phyloP scores from a whole-genome alignment of 2,329 filamentous ascomycete genomes.

The Colletotrichum lentis region DNA sequence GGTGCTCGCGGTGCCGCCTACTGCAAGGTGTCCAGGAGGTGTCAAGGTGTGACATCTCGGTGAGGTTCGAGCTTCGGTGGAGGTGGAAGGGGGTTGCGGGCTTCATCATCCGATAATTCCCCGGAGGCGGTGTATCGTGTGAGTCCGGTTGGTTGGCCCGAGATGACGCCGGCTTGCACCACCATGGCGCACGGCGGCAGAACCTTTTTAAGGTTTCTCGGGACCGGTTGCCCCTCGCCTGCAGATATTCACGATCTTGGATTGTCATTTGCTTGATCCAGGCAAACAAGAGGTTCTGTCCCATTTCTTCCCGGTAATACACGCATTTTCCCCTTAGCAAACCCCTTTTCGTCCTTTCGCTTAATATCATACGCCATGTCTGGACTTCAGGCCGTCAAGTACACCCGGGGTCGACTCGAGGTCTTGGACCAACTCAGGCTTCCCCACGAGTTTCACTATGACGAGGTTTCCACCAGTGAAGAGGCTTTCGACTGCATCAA shows the following conservation, averaged over 20 bases:
- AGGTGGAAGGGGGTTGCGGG: not conserved
- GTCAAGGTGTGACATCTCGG: slow-evolving; percentile 7
- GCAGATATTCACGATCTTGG: not conserved
- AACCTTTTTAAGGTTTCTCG: slow-evolving; percentile 38
- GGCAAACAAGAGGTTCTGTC: no score
- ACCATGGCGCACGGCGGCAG: slow-evolving; percentile 38
- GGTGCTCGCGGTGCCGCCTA: not conserved
- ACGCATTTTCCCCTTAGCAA: not conserved
- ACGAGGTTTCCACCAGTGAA: slow-evolving; percentile 72
- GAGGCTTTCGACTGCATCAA: slow-evolving; percentile 86
- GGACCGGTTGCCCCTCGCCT: slow-evolving; percentile 25
- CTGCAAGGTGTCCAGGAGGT: slow-evolving; percentile 7
- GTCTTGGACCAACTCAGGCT: slow-evolving; percentile 86
- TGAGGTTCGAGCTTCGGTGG: slow-evolving; percentile 29
- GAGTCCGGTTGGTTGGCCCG: slow-evolving; percentile 14
- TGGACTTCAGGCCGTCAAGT: slow-evolving; percentile 80
- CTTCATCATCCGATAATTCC: slow-evolving; percentile 14
- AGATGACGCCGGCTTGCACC: slow-evolving; percentile 16
- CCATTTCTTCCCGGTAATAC: slow-evolving; percentile 36
- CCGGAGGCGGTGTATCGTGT: slow-evolving; percentile 27
- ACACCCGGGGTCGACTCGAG: slow-evolving; percentile 73
- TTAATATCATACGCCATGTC: slow-evolving; percentile 51
- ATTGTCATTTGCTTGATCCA: no score
- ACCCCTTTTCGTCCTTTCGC: not conserved
- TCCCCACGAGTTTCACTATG: slow-evolving; percentile 82